Percentiles rank a stretch among this genome's conserved stretches.
Evolutionary conservation across 768 basidiomycete genomes (phyloP).

Genomic region (Tulasnella sp.): DNA sequence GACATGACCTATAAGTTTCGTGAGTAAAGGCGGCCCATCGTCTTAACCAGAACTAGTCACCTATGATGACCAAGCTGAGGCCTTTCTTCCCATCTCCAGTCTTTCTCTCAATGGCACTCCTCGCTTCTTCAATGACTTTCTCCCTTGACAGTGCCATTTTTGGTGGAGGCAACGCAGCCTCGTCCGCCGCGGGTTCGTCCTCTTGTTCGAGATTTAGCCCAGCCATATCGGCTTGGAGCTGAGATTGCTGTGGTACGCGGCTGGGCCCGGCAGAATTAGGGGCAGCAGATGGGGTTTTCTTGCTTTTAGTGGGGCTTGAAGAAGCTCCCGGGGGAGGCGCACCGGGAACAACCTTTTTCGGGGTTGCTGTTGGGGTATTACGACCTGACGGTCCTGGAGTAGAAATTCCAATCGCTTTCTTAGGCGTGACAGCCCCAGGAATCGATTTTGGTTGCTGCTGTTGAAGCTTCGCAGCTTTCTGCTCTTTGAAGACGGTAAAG

Average conservation of each 20-base stretch:
- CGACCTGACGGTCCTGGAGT: not conserved
- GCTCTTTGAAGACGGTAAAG: not conserved
- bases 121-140: conserved; percentile 77
- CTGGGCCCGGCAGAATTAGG: conserved; percentile 30
- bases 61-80: conserved; percentile 86
- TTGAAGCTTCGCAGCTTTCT: not conserved
- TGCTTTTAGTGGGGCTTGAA: not conserved
- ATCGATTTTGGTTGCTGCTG: not conserved
- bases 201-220: conserved; percentile 54
- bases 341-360: not conserved
- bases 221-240: conserved; percentile 61
- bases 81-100: conserved; percentile 51
- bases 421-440: not conserved
- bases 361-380: not conserved
- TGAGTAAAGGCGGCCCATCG: conserved; percentile 1
- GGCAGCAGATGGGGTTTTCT: not conserved
- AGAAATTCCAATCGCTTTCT: not conserved
- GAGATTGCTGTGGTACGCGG: conserved; percentile 38
- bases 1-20: conserved; percentile 66
- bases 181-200: conserved; percentile 36
- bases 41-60: conserved; percentile 37
- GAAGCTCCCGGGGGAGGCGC: not conserved
- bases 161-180: conserved; percentile 45
- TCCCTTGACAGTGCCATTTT: conserved; percentile 64
- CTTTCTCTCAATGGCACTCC: conserved; percentile 41